Base-by-base conservation (phyloP, 2,329 filamentous ascomycete species). In the Aspergillus luchuensis region DNA sequence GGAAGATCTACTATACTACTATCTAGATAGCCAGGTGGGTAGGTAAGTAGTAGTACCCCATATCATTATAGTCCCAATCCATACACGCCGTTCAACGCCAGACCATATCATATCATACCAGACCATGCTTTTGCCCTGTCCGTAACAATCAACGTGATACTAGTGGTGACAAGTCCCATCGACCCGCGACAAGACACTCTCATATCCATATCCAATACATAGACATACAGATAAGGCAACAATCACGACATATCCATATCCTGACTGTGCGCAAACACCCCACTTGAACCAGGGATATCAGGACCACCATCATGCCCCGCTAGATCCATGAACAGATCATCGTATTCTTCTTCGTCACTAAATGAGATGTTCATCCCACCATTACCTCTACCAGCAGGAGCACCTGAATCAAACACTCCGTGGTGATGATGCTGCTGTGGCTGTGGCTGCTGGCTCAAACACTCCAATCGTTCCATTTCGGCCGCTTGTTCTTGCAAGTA, bases 241-340 rank as follows among this genome's bases (percentile, higher is more conserved):
- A 8, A 47, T 65, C 54, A 61, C 17, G 75, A 77, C 70, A 76
- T 76, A 61, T 79, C 77, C 74, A 79, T 78, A 59, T 74, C 73
- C 59, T 74, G 71, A 50, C 66, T 62, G 25, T 64, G 58, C 28
- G 4, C 51, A 7, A 41, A 25, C 15, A 4, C 51, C 36, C 23
- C n/a, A 21, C 15, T 15, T 23, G 19, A 25, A 1, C 25, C 47
- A 8, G n/a, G 4, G 7, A 33, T 11, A 13, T 64, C 57, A 17
- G 5, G 15, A 8, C 3, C 55, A n/a, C 36, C 33, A 36, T n/a
- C 33, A 19, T 81, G 76, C n/a, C 83, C 80, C 54, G 86, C 74
- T 39, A 91, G 72, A 66, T 91, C 87, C 79, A 86, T 84, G 71
- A 97, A 87, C 7, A 88, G 76, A 63, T 78, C 77, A 67, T 87